phyloP scores from a whole-genome alignment of 768 basidiomycete genomes.

The Serendipita indica region DNA sequence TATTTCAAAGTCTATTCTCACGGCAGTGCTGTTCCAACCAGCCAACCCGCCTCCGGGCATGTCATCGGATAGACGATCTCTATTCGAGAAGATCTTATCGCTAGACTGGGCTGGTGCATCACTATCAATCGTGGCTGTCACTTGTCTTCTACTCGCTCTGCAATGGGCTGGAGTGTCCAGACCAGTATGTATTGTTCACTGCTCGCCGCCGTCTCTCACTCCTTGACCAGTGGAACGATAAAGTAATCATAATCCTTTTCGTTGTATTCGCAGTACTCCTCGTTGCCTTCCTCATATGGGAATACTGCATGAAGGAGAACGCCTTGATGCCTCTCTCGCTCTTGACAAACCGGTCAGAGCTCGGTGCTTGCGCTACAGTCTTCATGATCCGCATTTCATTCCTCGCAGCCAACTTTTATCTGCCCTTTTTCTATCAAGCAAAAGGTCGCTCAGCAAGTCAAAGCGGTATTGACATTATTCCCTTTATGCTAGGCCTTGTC shows the following conservation, averaged over 20 bases:
- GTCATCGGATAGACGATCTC: background rate
- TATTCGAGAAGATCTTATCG: constrained; percentile 11
- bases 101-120: constrained; percentile 27
- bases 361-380: constrained; percentile 16
- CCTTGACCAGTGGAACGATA: constrained; percentile 22
- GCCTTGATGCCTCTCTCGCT: constrained; percentile 26
- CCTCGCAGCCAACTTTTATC: constrained; percentile 22
- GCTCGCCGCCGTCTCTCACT: background rate
- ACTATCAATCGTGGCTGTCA: constrained; percentile 24
- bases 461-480: constrained; percentile 25
- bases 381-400: constrained; percentile 16
- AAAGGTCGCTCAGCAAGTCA: constrained; percentile 22
- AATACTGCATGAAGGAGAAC: constrained; percentile 21
- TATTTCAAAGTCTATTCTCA: background rate
- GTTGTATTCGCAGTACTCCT: constrained; percentile 19
- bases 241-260: constrained; percentile 22
- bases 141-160: constrained; percentile 27
- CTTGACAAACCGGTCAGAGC: constrained; percentile 21
- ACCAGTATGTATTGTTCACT: constrained; percentile 12
- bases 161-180: constrained; percentile 29
- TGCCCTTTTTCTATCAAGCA: constrained; percentile 23
- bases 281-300: constrained; percentile 22
- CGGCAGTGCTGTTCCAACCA: background rate
- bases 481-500: constrained; percentile 23
- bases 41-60: background rate